Percentiles rank a stretch among this genome's conserved stretches.
Conservation (phyloP, 352 stramenopile species). For the Phytophthora pisi region DNA sequence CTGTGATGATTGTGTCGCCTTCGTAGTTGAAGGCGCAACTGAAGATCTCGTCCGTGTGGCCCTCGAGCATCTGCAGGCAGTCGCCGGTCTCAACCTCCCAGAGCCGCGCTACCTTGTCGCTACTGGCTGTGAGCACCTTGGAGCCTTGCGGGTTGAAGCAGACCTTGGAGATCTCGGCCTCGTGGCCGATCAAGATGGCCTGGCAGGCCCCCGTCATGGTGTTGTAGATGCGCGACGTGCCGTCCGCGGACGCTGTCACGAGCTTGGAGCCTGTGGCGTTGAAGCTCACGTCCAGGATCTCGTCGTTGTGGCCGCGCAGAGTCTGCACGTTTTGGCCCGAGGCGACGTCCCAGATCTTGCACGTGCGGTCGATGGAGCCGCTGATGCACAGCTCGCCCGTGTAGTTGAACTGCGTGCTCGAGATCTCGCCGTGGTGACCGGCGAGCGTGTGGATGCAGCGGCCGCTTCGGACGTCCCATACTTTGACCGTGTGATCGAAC, state of each 20-base stretch:
- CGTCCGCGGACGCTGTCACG: constrained; percentile 93
- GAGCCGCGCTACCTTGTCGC: constrained; percentile 93
- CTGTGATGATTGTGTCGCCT: constrained; percentile 97
- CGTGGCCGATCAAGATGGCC: constrained; percentile 95
- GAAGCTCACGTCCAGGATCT: constrained; percentile 96
- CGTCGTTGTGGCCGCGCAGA: constrained; percentile 94
- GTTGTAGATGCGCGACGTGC: constrained; percentile 95
- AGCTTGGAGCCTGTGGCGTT: constrained; percentile 95
- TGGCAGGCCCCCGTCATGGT: constrained; percentile 95
- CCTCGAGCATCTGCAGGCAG: constrained; percentile 94
- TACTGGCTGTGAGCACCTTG: constrained; percentile 93
- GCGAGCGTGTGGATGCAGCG: constrained; percentile 92
- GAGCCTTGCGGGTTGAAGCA: constrained; percentile 96
- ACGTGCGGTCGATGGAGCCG: constrained; percentile 94
- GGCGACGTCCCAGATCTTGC: constrained; percentile 94
- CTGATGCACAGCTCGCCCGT: constrained; percentile 91
- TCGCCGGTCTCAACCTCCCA: constrained; percentile 95
- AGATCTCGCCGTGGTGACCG: constrained; percentile 96
- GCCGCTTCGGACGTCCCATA: constrained; percentile 86
- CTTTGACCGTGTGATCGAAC: constrained; percentile 96
- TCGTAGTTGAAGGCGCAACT: constrained; percentile 97
- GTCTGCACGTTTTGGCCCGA: constrained; percentile 93
- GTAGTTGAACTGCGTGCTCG: constrained; percentile 95
- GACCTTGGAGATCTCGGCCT: constrained; percentile 95
- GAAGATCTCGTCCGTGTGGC: constrained; percentile 98